A percentile compares a stretch with the other conserved stretches of the same genome.
Evolutionary conservation across 257 asterid genomes (phyloP).

Genomic region (Schizonepeta tenuifolia): DNA sequence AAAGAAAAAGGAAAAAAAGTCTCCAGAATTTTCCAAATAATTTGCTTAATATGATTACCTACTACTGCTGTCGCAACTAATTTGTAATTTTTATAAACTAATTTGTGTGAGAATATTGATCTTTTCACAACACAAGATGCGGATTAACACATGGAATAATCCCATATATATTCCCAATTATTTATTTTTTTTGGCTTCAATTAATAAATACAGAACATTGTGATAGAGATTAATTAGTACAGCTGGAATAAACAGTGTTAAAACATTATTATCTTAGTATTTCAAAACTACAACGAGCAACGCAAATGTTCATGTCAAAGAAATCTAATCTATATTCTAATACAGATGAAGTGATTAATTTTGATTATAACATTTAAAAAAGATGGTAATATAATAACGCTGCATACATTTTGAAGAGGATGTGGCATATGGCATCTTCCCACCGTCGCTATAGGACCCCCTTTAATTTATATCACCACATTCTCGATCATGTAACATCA

Average conservation of each 20-base stretch:
- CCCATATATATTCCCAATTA: slow-evolving; percentile 14
- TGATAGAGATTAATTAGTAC: slow-evolving; percentile 13
- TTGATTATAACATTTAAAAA: not conserved
- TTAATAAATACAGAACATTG: not conserved
- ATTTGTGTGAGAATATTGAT: not conserved
- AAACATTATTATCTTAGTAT: slow-evolving; percentile 20
- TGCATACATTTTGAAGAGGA: not conserved
- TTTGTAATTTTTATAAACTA: too few species aligned
- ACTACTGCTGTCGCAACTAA: too few species aligned
- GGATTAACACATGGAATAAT: not conserved
- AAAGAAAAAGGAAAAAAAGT: too few species aligned
- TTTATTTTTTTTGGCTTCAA: not conserved
- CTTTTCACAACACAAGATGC: too few species aligned
- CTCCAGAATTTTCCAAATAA: slow-evolving; percentile 27
- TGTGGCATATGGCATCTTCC: slow-evolving; percentile 34
- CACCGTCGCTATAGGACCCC: slow-evolving; percentile 32
- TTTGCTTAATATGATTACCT: not conserved
- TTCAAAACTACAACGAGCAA: slow-evolving; percentile 35
- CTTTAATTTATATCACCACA: not conserved
- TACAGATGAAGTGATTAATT: not conserved
- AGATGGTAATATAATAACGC: too few species aligned
- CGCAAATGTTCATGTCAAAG: not conserved
- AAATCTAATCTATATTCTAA: not conserved
- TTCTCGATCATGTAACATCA: not conserved
- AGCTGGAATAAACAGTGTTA: not conserved